These are phyloP conservation scores for Saccharomycopsis crataegensis DNA, from an alignment of 1,139 yeast genomes.

Conservation along the genomic window DNA sequence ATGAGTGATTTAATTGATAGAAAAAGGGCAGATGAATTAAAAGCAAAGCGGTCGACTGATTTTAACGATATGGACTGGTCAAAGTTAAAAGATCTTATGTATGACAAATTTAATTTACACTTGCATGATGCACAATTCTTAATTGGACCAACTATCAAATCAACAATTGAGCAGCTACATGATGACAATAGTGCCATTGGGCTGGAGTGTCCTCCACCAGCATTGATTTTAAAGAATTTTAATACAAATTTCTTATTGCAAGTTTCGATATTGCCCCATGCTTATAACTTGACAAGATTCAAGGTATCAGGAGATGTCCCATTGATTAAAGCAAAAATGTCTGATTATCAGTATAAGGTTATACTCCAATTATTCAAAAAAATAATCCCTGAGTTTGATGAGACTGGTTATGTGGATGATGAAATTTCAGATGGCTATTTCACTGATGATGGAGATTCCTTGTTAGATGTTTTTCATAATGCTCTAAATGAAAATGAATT, in stretches of 20 bases:
- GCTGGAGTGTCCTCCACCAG: constrained; percentile 26
- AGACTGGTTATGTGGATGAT: constrained; percentile 26
- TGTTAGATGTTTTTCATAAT: constrained; percentile 14
- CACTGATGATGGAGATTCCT: constrained; percentile 25
- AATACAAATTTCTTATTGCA: constrained; percentile 70
- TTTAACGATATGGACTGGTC: constrained; percentile 72
- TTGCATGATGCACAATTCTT: constrained; percentile 84
- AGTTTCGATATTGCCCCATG: constrained; percentile 77
- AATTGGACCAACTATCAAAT: constrained; percentile 74
- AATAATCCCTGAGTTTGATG: constrained; percentile 57
- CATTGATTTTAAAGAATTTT: constrained; percentile 67
- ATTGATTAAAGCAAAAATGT: constrained; percentile 57
- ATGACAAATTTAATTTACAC: constrained; percentile 73
- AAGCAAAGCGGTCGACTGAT: constrained; percentile 51
- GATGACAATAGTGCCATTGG: constrained; percentile 30
- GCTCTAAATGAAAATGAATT: constrained; percentile 26
- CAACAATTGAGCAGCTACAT: constrained; percentile 67
- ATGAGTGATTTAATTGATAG: constrained; percentile 74
- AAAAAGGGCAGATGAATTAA: constrained; percentile 62
- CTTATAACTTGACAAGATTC: constrained; percentile 62
- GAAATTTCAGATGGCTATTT: constrained; percentile 30
- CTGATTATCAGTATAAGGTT: constrained; percentile 86
- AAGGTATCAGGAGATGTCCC: constrained; percentile 81
- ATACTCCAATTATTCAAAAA: constrained; percentile 70
- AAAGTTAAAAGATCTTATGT: constrained; percentile 70